These are phyloP conservation scores for Nitzschia sp. DNA, from an alignment of 108 stramenopile species.

Conservation along the genomic window DNA sequence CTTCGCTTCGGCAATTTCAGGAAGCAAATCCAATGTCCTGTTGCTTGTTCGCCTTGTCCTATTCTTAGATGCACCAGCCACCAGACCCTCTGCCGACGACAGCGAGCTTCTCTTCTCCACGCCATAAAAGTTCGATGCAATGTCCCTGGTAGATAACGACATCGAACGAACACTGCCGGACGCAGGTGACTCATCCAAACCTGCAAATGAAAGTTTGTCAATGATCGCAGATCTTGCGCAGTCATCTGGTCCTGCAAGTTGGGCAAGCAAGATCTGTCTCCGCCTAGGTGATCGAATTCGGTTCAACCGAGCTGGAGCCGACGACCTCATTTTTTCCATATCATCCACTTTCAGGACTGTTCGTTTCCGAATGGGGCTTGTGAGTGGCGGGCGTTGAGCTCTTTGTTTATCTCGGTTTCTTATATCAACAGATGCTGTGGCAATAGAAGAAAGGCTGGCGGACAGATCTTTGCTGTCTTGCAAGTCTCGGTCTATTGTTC, in stretches of 20 bases:
- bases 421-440: too few relatives aligned
- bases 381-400: too few relatives aligned
- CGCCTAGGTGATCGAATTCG: slow-evolving; percentile 8
- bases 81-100: background rate
- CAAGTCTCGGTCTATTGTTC: background rate
- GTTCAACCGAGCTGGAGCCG: slow-evolving; percentile 4
- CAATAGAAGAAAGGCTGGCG: background rate
- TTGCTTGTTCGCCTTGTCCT: slow-evolving; percentile 6
- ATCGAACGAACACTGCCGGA: too few relatives aligned
- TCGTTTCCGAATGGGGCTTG: background rate
- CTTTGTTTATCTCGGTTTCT: too few relatives aligned
- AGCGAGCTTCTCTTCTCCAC: too few relatives aligned
- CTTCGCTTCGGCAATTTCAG: slow-evolving; percentile 8
- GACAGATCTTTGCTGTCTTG: background rate
- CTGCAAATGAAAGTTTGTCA: background rate
- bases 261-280: background rate
- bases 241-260: background rate
- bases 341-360: background rate
- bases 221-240: background rate
- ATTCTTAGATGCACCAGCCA: background rate
- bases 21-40: slow-evolving; percentile 1
- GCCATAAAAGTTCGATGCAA: too few relatives aligned
- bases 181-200: slow-evolving; percentile 2
- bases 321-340: background rate
- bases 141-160: too few relatives aligned